Evolutionary conservation across 2,329 filamentous ascomycete species (phyloP), one percentile per base, ranked within the genome.

Genomic region (Nigrospora oryzae): DNA sequence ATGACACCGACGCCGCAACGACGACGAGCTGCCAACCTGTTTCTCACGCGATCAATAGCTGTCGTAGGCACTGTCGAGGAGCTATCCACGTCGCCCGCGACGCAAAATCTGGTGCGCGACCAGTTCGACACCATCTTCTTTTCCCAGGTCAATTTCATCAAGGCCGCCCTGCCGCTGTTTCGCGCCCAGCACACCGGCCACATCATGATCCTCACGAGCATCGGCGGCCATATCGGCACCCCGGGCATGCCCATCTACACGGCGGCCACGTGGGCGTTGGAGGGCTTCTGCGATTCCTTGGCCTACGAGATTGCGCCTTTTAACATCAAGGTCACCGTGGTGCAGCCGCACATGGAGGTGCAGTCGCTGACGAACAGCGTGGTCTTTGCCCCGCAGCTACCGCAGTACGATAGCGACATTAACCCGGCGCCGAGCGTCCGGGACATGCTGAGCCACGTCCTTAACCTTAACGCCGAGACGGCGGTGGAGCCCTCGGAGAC

Each of bases 61-160:
- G 79, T 96, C 31, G 81, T 97, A 32, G 93, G 91, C 36, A 86
- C 89, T 1, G 85, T 97, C 8, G 93, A 97, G 65, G 93, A 98
- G 64, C 72, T 96, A 23, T 83, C 84, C 1, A 84, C 86, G 30
- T 83, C 75, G 19, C 74, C 76, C 5, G 77, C 81, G 37, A 89
- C 88, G 1, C 77, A 84, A 53, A 89, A 84, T 47, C 76, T 96
- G 15, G 84, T 94, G 33, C 81, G 86, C 49, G 87, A 95, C 58
- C 91, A 96, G 62, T 96, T 97, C 62, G 91, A 97, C 63, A 83
- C 82, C 51, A 89, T 95, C 56, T 97, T 94, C 71, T 97, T 97
- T 64, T 89, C 88, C 1, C 89, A 94, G 46, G 84, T 97, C 63
- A 97, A 97, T 66, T 88, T 95, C 61, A 94, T 97, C 69, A 94